These are phyloP conservation scores for Hura crepitans DNA, from an alignment of 441 rosid genomes.

Conservation along the genomic window DNA sequence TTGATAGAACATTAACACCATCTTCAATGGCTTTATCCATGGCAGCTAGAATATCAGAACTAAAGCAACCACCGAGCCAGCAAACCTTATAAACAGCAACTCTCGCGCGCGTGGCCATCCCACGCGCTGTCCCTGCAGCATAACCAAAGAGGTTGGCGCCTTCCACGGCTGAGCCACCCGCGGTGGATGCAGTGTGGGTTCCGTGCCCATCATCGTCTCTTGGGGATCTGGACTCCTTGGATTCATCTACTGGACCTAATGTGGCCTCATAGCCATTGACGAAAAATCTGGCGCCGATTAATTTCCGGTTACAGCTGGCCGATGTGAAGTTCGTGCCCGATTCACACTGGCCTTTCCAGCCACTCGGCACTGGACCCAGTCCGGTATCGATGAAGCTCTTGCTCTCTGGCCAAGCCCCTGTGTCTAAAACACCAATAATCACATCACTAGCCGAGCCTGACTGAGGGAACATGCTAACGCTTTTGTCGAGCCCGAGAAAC, in stretches of 20 bases:
- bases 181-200: slow-evolving; percentile 77
- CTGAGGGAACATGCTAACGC: slow-evolving; percentile 36
- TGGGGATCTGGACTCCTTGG: slow-evolving; percentile 60
- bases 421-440: slow-evolving; percentile 61
- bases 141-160: slow-evolving; percentile 63
- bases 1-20: slow-evolving; percentile 71
- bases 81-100: slow-evolving; percentile 81
- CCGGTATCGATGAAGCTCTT: slow-evolving; percentile 56
- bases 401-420: slow-evolving; percentile 77
- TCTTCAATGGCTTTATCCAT: slow-evolving; percentile 65
- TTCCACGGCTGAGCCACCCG: slow-evolving; percentile 50
- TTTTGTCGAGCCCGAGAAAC: slow-evolving; percentile 55
- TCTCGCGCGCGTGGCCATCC: slow-evolving; percentile 75
- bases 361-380: slow-evolving; percentile 44
- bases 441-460: slow-evolving; percentile 41
- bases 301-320: slow-evolving; percentile 47
- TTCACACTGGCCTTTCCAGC: slow-evolving; percentile 65
- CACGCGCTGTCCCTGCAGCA: slow-evolving; percentile 71
- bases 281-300: slow-evolving; percentile 67
- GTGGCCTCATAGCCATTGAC: slow-evolving; percentile 55
- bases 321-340: slow-evolving; percentile 49
- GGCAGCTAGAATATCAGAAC: slow-evolving; percentile 77
- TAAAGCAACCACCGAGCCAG: slow-evolving; percentile 75
- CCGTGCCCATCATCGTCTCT: slow-evolving; percentile 82
- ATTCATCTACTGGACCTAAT: slow-evolving; percentile 51